phyloP scores from a whole-genome alignment of 148 eudicot genomes.

The Rhododendron kiyosumense region DNA sequence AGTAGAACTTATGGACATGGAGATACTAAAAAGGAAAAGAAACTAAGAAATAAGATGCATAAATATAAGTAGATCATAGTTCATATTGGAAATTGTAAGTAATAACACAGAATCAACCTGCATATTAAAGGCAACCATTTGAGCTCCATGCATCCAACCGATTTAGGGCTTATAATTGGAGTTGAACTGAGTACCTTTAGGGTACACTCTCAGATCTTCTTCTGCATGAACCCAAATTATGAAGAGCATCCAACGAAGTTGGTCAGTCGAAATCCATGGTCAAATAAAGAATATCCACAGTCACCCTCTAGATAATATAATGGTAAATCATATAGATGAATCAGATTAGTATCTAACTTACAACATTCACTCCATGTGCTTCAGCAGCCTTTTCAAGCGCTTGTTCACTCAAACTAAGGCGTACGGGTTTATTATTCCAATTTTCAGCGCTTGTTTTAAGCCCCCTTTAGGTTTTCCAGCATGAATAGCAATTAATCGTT shows the following conservation, averaged over 20 bases:
- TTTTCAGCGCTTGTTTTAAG: conserved; percentile 56
- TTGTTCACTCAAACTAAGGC: conserved; percentile 82
- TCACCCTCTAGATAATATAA: background rate
- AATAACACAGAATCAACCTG: conserved; percentile 36
- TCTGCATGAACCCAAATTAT: conserved; percentile 53
- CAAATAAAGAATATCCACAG: background rate
- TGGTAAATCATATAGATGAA: background rate
- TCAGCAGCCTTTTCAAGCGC: conserved; percentile 67
- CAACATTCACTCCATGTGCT: conserved; percentile 47
- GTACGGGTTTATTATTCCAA: conserved; percentile 57
- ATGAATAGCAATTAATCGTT: conserved; percentile 60
- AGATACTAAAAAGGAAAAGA: background rate
- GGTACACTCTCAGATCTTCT: conserved; percentile 58
- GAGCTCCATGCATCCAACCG: conserved; percentile 96
- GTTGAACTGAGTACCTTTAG: conserved; percentile 60
- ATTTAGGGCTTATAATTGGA: conserved; percentile 70
- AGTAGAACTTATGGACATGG: background rate
- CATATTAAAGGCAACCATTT: conserved; percentile 42
- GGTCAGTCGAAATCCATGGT: background rate
- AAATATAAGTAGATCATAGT: background rate
- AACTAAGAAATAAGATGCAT: background rate
- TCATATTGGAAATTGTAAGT: background rate
- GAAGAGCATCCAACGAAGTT: background rate
- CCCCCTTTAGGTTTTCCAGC: conserved; percentile 65
- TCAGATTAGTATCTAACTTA: conserved; percentile 35